Evolutionary conservation across 2,329 filamentous ascomycete species (phyloP).

Genomic region (Cladosporium halotolerans): DNA sequence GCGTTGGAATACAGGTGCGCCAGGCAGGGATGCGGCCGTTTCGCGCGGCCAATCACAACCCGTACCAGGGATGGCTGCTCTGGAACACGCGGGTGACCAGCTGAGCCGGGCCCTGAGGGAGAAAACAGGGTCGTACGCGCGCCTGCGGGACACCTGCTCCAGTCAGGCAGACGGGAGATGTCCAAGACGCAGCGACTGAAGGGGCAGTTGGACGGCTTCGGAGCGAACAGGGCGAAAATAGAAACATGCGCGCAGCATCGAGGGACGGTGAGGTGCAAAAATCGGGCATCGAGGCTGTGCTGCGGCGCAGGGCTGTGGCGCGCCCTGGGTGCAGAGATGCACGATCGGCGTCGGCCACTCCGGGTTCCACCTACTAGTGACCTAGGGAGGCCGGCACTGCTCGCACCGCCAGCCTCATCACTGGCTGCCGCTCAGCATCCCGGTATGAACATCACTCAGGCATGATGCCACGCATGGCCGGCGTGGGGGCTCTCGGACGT

Average conservation of each 20-base stretch:
- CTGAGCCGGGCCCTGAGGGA: constrained; percentile 1
- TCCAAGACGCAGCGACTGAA: not conserved
- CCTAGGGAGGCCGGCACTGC: too few species aligned
- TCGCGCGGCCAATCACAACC: constrained; percentile 1
- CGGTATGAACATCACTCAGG: too few species aligned
- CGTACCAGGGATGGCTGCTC: constrained; percentile 8
- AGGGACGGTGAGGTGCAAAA: not conserved
- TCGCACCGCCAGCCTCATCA: too few species aligned
- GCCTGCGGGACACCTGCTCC: constrained; percentile 1
- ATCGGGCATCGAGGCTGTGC: not conserved
- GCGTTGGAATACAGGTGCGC: constrained; percentile 8
- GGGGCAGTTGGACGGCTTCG: not conserved
- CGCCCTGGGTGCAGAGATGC: too few species aligned
- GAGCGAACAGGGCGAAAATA: not conserved
- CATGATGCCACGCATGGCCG: too few species aligned
- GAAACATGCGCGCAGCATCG: constrained; percentile 7
- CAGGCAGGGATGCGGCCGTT: constrained; percentile 6
- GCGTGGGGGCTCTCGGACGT: too few species aligned
- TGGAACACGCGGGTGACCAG: not conserved
- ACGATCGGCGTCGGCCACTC: too few species aligned
- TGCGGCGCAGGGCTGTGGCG: too few species aligned
- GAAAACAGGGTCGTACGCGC: constrained; percentile 8
- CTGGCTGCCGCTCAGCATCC: too few species aligned
- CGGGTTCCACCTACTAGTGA: too few species aligned
- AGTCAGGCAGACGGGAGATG: not conserved